Conservation (phyloP, 176 grass and related monocot genomes). For the Raddia guianensis region DNA sequence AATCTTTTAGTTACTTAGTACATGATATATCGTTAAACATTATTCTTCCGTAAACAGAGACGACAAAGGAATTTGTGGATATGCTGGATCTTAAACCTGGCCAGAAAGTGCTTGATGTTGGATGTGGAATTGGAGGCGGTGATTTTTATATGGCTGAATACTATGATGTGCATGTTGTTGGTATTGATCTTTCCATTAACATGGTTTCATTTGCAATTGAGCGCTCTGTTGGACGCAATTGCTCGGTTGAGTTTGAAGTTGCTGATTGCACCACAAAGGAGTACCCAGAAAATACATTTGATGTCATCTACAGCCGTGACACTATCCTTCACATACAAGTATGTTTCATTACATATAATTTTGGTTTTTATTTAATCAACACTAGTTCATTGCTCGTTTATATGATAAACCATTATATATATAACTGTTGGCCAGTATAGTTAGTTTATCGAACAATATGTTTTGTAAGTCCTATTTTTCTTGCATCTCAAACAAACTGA, state of each 20-base stretch:
- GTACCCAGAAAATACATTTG: slow-evolving; percentile 76
- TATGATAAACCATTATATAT: neutral
- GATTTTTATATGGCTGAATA: slow-evolving; percentile 98
- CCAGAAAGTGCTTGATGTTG: slow-evolving; percentile 95
- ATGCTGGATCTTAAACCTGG: slow-evolving; percentile 87
- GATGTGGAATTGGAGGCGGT: slow-evolving; percentile 92
- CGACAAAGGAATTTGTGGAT: slow-evolving; percentile 94
- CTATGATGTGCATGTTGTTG: slow-evolving; percentile 84
- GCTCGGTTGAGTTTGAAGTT: slow-evolving; percentile 94
- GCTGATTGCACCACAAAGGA: slow-evolving; percentile 89
- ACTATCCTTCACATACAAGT: slow-evolving; percentile 98
- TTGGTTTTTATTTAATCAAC: neutral
- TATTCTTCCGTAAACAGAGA: slow-evolving; percentile 54
- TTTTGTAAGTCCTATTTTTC: neutral
- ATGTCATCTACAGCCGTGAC: slow-evolving; percentile 95
- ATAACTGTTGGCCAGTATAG: neutral
- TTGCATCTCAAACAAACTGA: slow-evolving; percentile 6
- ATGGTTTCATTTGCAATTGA: slow-evolving; percentile 98
- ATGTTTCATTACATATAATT: slow-evolving; percentile 11
- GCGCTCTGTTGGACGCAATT: slow-evolving; percentile 79
- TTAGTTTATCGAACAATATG: neutral
- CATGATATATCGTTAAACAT: neutral
- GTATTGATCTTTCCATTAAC: slow-evolving; percentile 97
- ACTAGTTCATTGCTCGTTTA: neutral
- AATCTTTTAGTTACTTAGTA: neutral